Conservation (phyloP, 805 yeast genomes). For the Candida orba region DNA sequence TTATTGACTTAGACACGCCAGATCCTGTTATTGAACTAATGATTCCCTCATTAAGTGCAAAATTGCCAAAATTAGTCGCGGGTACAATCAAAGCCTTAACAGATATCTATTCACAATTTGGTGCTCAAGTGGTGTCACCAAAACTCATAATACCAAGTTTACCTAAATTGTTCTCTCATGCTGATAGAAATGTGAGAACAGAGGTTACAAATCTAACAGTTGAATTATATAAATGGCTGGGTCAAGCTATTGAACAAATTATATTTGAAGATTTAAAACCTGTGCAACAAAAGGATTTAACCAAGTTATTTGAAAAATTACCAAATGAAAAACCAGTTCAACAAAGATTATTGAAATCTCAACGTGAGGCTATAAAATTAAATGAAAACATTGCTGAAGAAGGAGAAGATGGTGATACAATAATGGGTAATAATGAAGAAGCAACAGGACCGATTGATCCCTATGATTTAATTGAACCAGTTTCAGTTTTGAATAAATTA, state of each 20-base stretch:
- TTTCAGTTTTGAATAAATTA: constrained; percentile 54
- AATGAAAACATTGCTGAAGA: constrained; percentile 7
- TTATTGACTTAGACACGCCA: constrained; percentile 62
- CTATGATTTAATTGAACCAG: constrained; percentile 62
- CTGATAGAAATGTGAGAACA: constrained; percentile 78
- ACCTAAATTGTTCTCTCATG: constrained; percentile 71
- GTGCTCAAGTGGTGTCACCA: constrained; percentile 55
- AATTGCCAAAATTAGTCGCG: constrained; percentile 72
- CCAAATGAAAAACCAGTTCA: constrained; percentile 40
- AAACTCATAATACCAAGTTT: constrained; percentile 48
- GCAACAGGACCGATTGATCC: constrained; percentile 43
- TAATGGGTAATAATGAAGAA: constrained; percentile 23
- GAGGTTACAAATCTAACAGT: constrained; percentile 67
- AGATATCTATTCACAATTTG: constrained; percentile 47
- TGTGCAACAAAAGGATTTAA: constrained; percentile 81
- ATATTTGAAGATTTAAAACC: constrained; percentile 75
- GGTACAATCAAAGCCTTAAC: constrained; percentile 52
- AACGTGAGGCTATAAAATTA: constrained; percentile 35
- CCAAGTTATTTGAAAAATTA: constrained; percentile 54
- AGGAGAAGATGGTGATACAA: constrained; percentile 17
- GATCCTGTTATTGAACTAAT: constrained; percentile 62
- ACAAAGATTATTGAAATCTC: constrained; percentile 46
- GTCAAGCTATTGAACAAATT: constrained; percentile 45
- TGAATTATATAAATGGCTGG: constrained; percentile 69
- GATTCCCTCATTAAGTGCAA: constrained; percentile 51